Conservation (phyloP, 2,329 filamentous ascomycete species). For the Cladosporium cucumerinum region DNA sequence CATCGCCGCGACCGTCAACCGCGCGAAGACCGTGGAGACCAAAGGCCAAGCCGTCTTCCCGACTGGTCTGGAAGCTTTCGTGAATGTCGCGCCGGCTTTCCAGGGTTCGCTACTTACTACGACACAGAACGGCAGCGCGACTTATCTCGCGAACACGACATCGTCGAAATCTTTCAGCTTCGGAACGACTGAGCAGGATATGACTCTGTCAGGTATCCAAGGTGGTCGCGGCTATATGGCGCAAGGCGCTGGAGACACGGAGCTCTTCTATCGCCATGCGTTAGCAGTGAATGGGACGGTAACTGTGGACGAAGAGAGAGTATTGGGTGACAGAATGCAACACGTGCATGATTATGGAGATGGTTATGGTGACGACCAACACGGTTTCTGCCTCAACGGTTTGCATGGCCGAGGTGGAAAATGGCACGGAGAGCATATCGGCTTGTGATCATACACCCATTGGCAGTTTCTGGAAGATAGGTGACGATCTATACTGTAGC, state of each 20-base stretch:
- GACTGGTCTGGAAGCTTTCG: neutral
- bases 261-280: neutral
- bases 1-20: neutral
- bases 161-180: neutral
- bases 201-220: neutral
- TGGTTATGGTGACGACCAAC: neutral
- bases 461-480: neutral
- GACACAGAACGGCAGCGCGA: neutral
- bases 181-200: neutral
- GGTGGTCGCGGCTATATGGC: neutral
- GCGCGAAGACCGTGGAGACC: neutral
- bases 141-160: neutral
- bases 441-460: neutral
- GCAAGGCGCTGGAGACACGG: neutral
- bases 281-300: neutral
- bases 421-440: neutral
- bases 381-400: neutral
- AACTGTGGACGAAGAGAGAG: neutral
- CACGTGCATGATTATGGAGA: neutral
- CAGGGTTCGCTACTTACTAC: neutral
- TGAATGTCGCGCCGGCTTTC: neutral
- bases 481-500: neutral
- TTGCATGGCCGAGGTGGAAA: neutral
- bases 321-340: neutral
- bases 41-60: neutral